Conservation (phyloP, 768 basidiomycete species). For the Termitomyces sp. region DNA sequence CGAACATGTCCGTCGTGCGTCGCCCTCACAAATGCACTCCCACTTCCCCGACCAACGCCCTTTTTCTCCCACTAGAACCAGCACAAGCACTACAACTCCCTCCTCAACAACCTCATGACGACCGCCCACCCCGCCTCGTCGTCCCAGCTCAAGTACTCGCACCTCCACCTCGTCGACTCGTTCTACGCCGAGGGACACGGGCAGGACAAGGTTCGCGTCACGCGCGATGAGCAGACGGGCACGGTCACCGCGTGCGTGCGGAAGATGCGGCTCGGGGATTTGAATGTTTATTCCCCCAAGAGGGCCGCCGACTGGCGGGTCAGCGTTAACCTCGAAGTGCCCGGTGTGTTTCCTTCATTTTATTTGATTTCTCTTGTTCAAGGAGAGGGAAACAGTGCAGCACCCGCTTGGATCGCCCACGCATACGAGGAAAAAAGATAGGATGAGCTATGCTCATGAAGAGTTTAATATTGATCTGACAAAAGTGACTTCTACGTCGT, state of each 20-base stretch:
- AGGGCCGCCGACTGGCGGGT: constrained; percentile 86
- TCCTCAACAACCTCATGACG: constrained; percentile 79
- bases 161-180: constrained; percentile 72
- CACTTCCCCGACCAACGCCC: background rate
- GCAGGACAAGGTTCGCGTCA: constrained; percentile 70
- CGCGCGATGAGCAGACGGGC: constrained; percentile 70
- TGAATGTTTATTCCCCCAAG: constrained; percentile 85
- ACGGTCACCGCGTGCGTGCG: constrained; percentile 60
- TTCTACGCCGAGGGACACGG: constrained; percentile 52
- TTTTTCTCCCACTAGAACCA: constrained; percentile 47
- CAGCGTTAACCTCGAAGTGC: constrained; percentile 88
- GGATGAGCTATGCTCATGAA: constrained; percentile 91
- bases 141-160: constrained; percentile 65
- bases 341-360: constrained; percentile 44
- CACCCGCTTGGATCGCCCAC: constrained; percentile 62
- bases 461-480: constrained; percentile 92
- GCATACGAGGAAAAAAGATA: constrained; percentile 74
- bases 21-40: background rate
- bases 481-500: constrained; percentile 64
- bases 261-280: constrained; percentile 80
- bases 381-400: constrained; percentile 32
- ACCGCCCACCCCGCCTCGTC: constrained; percentile 48
- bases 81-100: constrained; percentile 79
- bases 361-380: background rate
- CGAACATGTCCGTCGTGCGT: constrained; percentile 87